A percentile compares a stretch with the other conserved stretches of the same genome.
phyloP scores from a whole-genome alignment of 2,329 filamentous ascomycete species.

The Pseudocercospora musae region DNA sequence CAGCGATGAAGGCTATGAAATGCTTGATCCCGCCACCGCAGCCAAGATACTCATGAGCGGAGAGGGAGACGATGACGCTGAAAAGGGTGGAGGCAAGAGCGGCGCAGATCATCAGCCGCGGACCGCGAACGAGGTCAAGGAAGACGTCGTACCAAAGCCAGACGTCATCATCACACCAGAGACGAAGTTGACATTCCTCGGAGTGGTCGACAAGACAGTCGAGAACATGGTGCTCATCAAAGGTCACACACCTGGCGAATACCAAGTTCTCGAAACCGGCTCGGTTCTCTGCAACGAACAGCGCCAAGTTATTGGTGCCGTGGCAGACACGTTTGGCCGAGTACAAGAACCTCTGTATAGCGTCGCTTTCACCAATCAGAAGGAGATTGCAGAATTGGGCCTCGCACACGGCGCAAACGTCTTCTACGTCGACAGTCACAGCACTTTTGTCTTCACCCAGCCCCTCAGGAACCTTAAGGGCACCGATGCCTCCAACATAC shows the following conservation, averaged over 20 bases:
- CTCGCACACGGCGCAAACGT: constrained; percentile 68
- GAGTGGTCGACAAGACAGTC: constrained; percentile 71
- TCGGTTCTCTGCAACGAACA: constrained; percentile 78
- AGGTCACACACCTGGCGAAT: constrained; percentile 74
- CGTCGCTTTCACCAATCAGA: constrained; percentile 67
- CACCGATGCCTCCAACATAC: constrained; percentile 89
- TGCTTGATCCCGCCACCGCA: constrained; percentile 77
- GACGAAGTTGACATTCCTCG: constrained; percentile 74
- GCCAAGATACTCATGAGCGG: constrained; percentile 81
- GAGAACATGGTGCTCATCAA: constrained; percentile 76
- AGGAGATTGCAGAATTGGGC: constrained; percentile 65
- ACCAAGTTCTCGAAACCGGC: constrained; percentile 77
- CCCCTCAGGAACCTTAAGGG: constrained; percentile 76
- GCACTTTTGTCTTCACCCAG: constrained; percentile 82
- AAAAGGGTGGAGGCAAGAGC: constrained; percentile 50
- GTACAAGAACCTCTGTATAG: constrained; percentile 85
- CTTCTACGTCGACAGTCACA: constrained; percentile 76
- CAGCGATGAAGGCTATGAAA: constrained; percentile 62
- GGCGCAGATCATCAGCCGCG: constrained; percentile 52
- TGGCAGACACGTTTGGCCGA: constrained; percentile 80
- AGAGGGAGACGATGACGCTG: constrained; percentile 75
- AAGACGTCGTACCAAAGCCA: constrained; percentile 57
- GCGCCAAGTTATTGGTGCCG: constrained; percentile 71
- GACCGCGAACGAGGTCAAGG: constrained; percentile 75
- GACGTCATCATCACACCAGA: constrained; percentile 73